Base-by-base conservation (phyloP, 2,329 filamentous ascomycete species). In the Hansfordia pulvinata region DNA sequence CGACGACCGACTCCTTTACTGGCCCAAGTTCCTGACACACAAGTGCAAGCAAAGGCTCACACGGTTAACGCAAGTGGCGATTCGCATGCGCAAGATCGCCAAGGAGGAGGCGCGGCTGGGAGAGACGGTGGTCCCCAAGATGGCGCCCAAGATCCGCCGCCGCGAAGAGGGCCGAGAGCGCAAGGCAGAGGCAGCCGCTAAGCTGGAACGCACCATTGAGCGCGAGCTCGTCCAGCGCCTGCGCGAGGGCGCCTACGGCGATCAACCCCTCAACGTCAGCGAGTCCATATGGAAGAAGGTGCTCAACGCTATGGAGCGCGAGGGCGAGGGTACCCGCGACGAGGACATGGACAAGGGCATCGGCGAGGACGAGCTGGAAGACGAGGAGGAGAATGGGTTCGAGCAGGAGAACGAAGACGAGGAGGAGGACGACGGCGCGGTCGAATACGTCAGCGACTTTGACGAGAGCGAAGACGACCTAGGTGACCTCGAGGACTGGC, bases 251-350 rank as follows among this genome's bases (percentile, higher is more conserved):
- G 86, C 86, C 3, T 96, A 98, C 53, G 90, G 90, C 29, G 86
- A 96, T 43, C 74, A 83, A 49, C 90, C 90, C 21, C 64, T 98
- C 38, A 98, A 98, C 49, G 86, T 93, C 27, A 90, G 92, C 52
- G 85, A 94, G 52, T 68, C 71, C 10, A 84, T 98, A 34, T 98
- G 90, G 90, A 92, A 92, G 69, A 93, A 86, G 68, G 90, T 98
- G 6, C 72, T 98, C 41, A 75, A 76, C 34, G 84, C 84, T 4
- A 65, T 98, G 54, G 90, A 98, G 66, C 70, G 80, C 40, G 78
- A 79, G 41, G 86, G 88, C 32, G 76, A 92, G 44, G 88, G 79
- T 23, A 64, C 71, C 36, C 65, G 83, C 29, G 88, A 94, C 50
- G 73, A 85, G 56, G 88, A 96, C 50, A 54, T 90, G 50, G 88